Evolutionary conservation across 208 protist species (phyloP), one percentile per base, ranked within the genome.

Genomic region (Crithidia sp.): DNA sequence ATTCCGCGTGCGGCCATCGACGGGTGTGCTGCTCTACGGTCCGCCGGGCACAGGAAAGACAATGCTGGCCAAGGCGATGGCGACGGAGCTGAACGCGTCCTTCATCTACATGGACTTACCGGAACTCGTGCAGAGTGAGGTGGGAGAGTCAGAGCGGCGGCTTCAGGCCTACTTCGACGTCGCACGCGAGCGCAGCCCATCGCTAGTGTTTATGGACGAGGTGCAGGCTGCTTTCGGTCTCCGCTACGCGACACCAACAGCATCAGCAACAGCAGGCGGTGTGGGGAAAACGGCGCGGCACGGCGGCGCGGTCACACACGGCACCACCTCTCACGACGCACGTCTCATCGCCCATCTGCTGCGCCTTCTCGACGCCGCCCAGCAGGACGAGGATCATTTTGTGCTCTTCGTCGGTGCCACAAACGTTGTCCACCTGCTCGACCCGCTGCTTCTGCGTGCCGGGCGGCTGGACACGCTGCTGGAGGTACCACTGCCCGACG

Each of bases 121-220:
- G 5, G 68, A 85, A 57, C 83, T 99, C 12, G 88, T 96, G 53
- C 86, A 87, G 56, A 84, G 94, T 44, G 98, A 93, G 71, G 83
- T 97, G n/a, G 97, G 97, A 12, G 95, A 98, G 72, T 92, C 91
- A 7, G 95, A 98, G 80, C 77, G 94, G 69, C 73, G 83, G 45
- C 79, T 98, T 58, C 82, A 82, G 44, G 82, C 83, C 13, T 89
- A 98, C 63, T 98, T 98, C 64, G 81, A 77, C 40, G 64, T 92
- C 9, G 96, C 95, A 10, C 71, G 80, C 5, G 79, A 93, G 57
- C 78, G 87, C 2, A 92, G 91, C 50, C 95, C 95, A 5, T 76
- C 86, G 10, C 76, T 98, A 14, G 83, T 98, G 44, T 98, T 98
- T 71, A 95, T 98, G 67, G 97, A 98, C 72, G 97, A 98, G 74